Conservation (phyloP, 2,329 filamentous ascomycete genomes). For the Ophiostoma triangulosporum region DNA sequence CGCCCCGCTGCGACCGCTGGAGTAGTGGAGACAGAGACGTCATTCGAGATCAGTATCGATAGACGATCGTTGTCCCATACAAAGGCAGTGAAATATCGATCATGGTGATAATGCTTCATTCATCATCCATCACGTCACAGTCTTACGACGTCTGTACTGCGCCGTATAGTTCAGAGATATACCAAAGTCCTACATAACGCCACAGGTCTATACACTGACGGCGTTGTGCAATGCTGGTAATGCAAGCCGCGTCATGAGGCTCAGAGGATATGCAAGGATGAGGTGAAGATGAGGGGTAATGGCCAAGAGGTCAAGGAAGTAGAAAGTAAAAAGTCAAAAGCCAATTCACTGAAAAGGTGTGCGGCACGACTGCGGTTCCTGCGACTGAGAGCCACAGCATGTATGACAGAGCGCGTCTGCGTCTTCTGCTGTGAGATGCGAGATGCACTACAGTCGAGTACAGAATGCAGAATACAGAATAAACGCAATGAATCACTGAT, state of each 20-base stretch:
- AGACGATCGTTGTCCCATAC: too few species aligned
- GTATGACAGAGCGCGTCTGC: neutral
- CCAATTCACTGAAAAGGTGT: neutral
- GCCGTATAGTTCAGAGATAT: neutral
- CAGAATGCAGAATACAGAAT: too few species aligned
- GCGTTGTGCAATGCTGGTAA: neutral
- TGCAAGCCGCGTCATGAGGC: conserved; percentile 2
- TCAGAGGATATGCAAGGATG: neutral
- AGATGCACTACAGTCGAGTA: too few species aligned
- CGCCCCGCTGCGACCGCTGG: neutral
- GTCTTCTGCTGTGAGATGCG: too few species aligned
- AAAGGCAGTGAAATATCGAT: too few species aligned
- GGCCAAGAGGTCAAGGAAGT: neutral
- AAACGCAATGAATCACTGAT: too few species aligned
- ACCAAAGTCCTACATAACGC: neutral
- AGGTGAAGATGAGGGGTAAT: neutral
- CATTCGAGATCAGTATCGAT: neutral
- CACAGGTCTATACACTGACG: neutral
- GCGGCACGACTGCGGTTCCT: neutral
- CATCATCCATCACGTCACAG: neutral
- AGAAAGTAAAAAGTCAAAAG: neutral
- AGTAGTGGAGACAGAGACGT: neutral
- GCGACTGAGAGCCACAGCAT: neutral
- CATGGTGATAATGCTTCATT: neutral
- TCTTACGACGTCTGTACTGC: neutral